A percentile compares a stretch with the other conserved stretches of the same genome.
phyloP scores from a whole-genome alignment of 192 early-diverging fungal species.

The Coemansia sp. region DNA sequence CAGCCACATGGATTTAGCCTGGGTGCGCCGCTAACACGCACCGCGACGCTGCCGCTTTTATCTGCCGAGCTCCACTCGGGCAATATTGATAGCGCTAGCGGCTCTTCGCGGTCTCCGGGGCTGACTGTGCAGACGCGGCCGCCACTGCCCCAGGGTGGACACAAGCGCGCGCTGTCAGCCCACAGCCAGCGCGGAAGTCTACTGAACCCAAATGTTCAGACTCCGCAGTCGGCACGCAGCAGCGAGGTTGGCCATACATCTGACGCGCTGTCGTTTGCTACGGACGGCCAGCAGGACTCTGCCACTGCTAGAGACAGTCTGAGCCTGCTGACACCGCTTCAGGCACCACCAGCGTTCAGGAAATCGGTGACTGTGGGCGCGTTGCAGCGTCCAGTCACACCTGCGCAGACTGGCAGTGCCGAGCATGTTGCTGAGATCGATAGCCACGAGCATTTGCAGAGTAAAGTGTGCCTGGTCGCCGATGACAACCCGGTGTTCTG shows the following conservation, averaged over 20 bases:
- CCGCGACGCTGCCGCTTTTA: slow-evolving; percentile 5
- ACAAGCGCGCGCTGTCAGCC: neutral
- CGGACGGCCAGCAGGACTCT: neutral
- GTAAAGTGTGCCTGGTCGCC: slow-evolving; percentile 64
- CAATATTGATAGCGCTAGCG: neutral
- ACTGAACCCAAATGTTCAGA: slow-evolving; percentile 18
- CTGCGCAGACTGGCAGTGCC: neutral
- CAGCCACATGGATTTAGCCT: neutral
- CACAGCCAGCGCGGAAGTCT: slow-evolving; percentile 26
- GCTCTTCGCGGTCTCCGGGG: neutral
- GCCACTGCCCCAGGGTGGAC: no score
- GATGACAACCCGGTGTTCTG: slow-evolving; percentile 89
- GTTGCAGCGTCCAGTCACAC: neutral
- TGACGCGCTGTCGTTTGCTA: neutral
- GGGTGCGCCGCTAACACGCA: neutral
- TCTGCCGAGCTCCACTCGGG: neutral
- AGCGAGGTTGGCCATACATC: neutral
- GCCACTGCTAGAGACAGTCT: neutral
- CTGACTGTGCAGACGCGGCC: no score
- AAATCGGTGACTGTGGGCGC: neutral
- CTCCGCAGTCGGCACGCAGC: neutral
- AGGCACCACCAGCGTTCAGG: neutral
- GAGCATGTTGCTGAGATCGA: neutral
- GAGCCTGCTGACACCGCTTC: neutral
- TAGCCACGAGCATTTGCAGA: neutral